Evolutionary conservation across 441 rosid species (phyloP).

Genomic region (Corymbia calophylla): DNA sequence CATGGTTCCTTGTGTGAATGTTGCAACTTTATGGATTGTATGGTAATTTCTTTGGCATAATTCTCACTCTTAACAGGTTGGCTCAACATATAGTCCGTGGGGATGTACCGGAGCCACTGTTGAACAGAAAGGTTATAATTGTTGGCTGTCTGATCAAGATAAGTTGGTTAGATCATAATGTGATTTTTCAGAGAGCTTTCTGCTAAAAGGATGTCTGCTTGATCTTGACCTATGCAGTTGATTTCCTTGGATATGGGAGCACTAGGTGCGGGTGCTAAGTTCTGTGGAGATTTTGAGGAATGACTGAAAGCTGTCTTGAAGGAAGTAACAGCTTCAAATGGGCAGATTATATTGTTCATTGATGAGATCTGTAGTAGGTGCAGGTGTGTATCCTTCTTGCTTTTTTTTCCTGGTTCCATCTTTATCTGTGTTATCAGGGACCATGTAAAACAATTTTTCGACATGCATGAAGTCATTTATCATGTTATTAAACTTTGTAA

Average conservation of each 20-base stretch:
- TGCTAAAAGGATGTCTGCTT: not conserved
- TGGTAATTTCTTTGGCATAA: not conserved
- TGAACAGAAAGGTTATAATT: constrained; percentile 59
- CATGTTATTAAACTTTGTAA: not conserved
- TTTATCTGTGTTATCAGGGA: not conserved
- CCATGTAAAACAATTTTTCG: not conserved
- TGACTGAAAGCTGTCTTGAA: not conserved
- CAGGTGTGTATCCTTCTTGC: not conserved
- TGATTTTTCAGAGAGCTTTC: not conserved
- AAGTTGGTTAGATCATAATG: not conserved
- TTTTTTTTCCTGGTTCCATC: not conserved
- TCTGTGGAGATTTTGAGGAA: constrained; percentile 53
- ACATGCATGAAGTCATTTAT: not conserved
- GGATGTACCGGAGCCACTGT: constrained; percentile 74
- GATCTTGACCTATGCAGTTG: not conserved
- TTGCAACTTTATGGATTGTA: not conserved
- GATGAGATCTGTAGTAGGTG: not conserved
- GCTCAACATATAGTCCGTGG: constrained; percentile 70
- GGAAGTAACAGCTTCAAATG: not conserved
- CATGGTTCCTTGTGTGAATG: not conserved
- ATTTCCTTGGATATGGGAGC: constrained; percentile 4
- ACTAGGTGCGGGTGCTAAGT: not conserved
- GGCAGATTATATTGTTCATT: not conserved
- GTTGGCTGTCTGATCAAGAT: not conserved
- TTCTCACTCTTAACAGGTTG: constrained; percentile 34